Base-by-base conservation (phyloP, 768 basidiomycete species). In the Gautieria morchelliformis region DNA sequence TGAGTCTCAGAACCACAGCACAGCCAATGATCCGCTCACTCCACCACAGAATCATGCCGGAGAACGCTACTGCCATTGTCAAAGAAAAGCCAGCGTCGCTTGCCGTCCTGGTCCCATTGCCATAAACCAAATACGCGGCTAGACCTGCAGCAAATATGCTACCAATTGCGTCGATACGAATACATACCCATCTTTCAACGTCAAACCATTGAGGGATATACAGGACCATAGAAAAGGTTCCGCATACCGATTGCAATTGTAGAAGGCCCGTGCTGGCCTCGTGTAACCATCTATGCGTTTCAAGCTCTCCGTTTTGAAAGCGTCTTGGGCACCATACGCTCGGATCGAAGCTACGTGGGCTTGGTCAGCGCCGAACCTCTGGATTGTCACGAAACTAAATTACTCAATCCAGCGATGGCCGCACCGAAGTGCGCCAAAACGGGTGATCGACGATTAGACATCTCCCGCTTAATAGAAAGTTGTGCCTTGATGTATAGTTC, bases 91-190 rank as follows among this genome's bases (percentile, higher is more conserved):
- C 66, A 24, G 45, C 24, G 19, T 73, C 72, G 70, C 76, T 73
- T 12, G 65, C 59, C 4, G 63, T 48, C 17, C 41, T 19, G 19
- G 10, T n/a, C 8, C 9, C 32, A 8, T 39, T 19, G 65, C n/a
- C 56, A 50, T 57, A 48, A 53, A 77, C 69, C 42, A 86, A 71
- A 64, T 82, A 84, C 3, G 74, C 67, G n/a, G 81, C 83, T 5
- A 87, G 68, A 3, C 69, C 67, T 8, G 78, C 69, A 0, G 80
- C 73, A 64, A 87, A 87, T 12, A 81, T 24, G 4, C 72, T 75
- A 1, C 82, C 83, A 4, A 87, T 68, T 39, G 75, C 65, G 64
- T 91, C 88, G 40, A 90, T 73, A 58, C 78, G 73, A 45, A 76
- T 66, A 56, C 68, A 71, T 44, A 79, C 66, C 79, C 79, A 80